A percentile compares a stretch with the other conserved stretches of the same genome.
Conservation (phyloP, 495 filamentous ascomycete genomes). For the Neurospora sp. region DNA sequence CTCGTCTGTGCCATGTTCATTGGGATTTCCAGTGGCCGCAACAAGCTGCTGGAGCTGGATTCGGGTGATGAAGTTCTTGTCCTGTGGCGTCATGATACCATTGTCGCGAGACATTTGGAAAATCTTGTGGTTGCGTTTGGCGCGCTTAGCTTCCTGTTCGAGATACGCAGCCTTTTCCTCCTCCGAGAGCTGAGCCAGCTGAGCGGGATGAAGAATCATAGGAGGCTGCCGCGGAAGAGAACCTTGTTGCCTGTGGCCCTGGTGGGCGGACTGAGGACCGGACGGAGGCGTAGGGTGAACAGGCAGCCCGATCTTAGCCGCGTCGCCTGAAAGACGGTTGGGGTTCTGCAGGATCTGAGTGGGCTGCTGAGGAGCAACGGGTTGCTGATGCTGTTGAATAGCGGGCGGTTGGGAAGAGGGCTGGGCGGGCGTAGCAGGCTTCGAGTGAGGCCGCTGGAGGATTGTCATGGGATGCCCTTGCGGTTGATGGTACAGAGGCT, state of each 20-base stretch:
- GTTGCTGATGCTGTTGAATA: slow-evolving; percentile 39
- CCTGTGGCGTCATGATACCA: slow-evolving; percentile 95
- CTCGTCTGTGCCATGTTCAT: slow-evolving; percentile 67
- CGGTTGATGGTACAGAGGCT: slow-evolving; percentile 15
- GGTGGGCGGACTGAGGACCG: slow-evolving; percentile 14
- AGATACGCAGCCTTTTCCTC: slow-evolving; percentile 68
- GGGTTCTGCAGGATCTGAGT: slow-evolving; percentile 47
- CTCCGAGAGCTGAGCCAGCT: slow-evolving; percentile 67
- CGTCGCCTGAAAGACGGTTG: slow-evolving; percentile 32
- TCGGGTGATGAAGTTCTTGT: slow-evolving; percentile 98
- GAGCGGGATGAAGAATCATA: slow-evolving; percentile 57
- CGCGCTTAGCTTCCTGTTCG: slow-evolving; percentile 83
- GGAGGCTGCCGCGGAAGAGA: slow-evolving; percentile 27
- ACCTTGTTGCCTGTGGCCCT: slow-evolving; percentile 25
- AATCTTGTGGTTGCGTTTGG: slow-evolving; percentile 98
- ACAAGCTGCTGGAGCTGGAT: slow-evolving; percentile 97
- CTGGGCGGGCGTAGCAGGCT: slow-evolving; percentile 20
- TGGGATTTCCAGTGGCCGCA: slow-evolving; percentile 75
- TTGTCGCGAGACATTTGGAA: slow-evolving; percentile 87
- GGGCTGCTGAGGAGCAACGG: slow-evolving; percentile 35
- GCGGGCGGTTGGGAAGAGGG: slow-evolving; percentile 20
- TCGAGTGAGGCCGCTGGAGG: slow-evolving; percentile 34
- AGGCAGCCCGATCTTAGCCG: slow-evolving; percentile 17
- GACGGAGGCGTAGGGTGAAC: slow-evolving; percentile 14
- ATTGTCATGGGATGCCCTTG: slow-evolving; percentile 36